Conservation (phyloP, 1,284 basidiomycete genomes). For the Cryptococcus sp. region DNA sequence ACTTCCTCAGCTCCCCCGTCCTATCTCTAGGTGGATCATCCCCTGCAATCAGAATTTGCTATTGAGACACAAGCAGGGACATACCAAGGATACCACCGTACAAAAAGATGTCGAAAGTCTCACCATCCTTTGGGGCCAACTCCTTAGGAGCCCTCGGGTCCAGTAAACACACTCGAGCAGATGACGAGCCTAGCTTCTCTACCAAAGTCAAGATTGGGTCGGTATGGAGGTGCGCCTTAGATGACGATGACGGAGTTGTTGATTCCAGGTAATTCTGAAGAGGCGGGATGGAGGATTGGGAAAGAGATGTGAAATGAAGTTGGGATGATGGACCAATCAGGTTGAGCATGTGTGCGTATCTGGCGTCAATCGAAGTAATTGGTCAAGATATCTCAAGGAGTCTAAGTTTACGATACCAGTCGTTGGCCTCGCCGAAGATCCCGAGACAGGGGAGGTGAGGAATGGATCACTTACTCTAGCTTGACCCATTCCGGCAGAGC, state of each 20-base stretch:
- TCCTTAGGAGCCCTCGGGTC: conserved; percentile 74
- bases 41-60: no score
- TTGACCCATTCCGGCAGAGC: conserved; percentile 77
- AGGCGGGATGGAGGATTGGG: conserved; percentile 60
- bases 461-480: conserved; percentile 63
- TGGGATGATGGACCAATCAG: conserved; percentile 63
- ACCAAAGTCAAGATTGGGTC: conserved; percentile 65
- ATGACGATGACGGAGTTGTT: conserved; percentile 11
- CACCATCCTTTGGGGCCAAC: conserved; percentile 69
- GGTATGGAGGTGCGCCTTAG: conserved; percentile 59
- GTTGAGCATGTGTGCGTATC: conserved; percentile 66
- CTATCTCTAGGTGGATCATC: conserved; percentile 48
- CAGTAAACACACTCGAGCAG: conserved; percentile 72
- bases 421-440: no score
- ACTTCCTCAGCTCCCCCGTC: conserved; percentile 75
- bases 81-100: conserved; percentile 66
- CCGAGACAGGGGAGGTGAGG: conserved; percentile 23
- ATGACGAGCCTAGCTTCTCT: conserved; percentile 44
- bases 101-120: conserved; percentile 74
- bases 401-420: no score
- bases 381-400: conserved; percentile 9
- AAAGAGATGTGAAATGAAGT: conserved; percentile 81
- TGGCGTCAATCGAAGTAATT: no score
- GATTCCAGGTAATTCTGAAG: conserved; percentile 53
- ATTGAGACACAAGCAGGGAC: no score